These are phyloP conservation scores for Mycena chlorophos DNA, from an alignment of 768 basidiomycete genomes.

Conservation along the genomic window DNA sequence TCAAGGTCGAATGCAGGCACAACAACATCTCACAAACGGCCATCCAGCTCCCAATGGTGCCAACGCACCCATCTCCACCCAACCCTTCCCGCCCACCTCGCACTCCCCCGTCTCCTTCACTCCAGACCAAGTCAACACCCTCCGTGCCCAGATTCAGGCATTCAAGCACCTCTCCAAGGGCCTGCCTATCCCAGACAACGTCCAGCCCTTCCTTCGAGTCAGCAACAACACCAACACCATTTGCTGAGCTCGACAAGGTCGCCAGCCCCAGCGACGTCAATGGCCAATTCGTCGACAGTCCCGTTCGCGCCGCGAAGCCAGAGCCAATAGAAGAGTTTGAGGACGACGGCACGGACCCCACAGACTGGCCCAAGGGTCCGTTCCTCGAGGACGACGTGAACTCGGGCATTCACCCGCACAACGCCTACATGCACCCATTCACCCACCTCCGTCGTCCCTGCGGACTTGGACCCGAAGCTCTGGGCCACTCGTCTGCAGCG, in stretches of 20 bases:
- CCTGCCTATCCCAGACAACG: constrained; percentile 62
- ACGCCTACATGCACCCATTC: constrained; percentile 77
- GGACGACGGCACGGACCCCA: not conserved
- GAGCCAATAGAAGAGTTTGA: not conserved
- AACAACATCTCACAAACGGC: constrained; percentile 41
- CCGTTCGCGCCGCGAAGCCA: not conserved
- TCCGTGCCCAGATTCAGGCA: constrained; percentile 82
- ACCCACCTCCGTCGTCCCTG: constrained; percentile 69
- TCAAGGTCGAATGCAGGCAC: constrained; percentile 26
- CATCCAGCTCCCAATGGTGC: constrained; percentile 22
- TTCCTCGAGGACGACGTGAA: not conserved
- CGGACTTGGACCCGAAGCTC: constrained; percentile 58
- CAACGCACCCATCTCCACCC: constrained; percentile 46
- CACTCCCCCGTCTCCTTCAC: constrained; percentile 80
- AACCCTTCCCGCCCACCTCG: constrained; percentile 52
- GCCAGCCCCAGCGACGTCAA: constrained; percentile 60
- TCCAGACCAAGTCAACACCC: constrained; percentile 66
- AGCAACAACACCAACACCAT: constrained; percentile 62
- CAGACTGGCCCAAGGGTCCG: not conserved
- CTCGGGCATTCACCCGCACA: constrained; percentile 48
- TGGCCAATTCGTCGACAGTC: constrained; percentile 47
- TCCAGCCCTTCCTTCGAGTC: constrained; percentile 71
- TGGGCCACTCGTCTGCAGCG: constrained; percentile 76
- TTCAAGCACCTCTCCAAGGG: constrained; percentile 72
- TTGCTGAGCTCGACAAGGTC: constrained; percentile 63